Conservation (phyloP, 192 early-diverging fungal genomes). For the Coemansia sp. region DNA sequence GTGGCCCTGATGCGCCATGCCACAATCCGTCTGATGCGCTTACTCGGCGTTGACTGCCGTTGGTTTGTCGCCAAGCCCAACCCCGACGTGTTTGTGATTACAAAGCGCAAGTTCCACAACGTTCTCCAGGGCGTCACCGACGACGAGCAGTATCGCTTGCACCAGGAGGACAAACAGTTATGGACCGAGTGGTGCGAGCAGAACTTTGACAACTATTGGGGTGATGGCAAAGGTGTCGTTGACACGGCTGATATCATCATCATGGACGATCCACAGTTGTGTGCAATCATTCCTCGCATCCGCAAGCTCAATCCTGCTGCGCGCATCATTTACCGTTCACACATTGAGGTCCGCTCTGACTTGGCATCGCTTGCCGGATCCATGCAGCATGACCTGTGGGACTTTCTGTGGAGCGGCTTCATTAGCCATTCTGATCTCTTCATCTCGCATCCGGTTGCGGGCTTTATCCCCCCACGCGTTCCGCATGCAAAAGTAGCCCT, state of each 20-base stretch:
- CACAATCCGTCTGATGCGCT: constrained; percentile 64
- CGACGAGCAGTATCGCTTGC: constrained; percentile 53
- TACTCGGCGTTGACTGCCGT: constrained; percentile 67
- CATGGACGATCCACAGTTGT: constrained; percentile 83
- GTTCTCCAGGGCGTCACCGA: constrained; percentile 80
- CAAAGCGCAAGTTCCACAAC: constrained; percentile 87
- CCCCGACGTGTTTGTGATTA: constrained; percentile 83
- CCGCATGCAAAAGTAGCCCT: constrained; percentile 65
- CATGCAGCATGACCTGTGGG: constrained; percentile 74
- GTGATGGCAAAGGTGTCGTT: constrained; percentile 65
- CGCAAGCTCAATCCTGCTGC: constrained; percentile 65
- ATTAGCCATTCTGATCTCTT: constrained; percentile 74
- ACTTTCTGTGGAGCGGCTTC: constrained; percentile 68
- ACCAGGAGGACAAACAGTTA: constrained; percentile 61
- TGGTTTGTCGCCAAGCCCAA: constrained; percentile 82
- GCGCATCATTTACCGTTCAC: constrained; percentile 77
- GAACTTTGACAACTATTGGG: constrained; percentile 77
- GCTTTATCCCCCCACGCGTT: constrained; percentile 71
- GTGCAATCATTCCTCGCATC: constrained; percentile 78
- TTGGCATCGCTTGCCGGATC: constrained; percentile 62
- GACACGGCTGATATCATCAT: constrained; percentile 74
- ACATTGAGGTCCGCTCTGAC: constrained; percentile 80
- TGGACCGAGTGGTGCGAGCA: constrained; percentile 64
- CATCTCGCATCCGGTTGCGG: constrained; percentile 74
- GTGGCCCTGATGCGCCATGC: constrained; percentile 90